Conservation (phyloP, 2,329 filamentous ascomycete genomes). For the Rutstroemia sydowiana region DNA sequence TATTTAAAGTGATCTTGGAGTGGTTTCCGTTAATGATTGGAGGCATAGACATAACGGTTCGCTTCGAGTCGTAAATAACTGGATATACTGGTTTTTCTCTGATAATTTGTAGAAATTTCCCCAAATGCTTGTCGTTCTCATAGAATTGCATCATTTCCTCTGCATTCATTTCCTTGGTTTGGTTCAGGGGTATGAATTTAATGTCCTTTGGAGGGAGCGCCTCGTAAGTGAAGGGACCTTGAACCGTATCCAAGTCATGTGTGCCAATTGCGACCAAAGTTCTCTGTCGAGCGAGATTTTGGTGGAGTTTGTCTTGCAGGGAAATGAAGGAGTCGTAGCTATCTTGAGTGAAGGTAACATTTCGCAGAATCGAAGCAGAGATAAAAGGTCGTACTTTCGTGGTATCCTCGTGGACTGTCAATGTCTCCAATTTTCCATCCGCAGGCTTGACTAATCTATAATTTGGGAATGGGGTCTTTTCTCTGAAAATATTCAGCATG, state of each 20-base stretch:
- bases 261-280: slow-evolving; percentile 96
- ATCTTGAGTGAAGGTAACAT: slow-evolving; percentile 84
- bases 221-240: slow-evolving; percentile 96
- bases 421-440: slow-evolving; percentile 66
- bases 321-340: slow-evolving; percentile 96
- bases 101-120: slow-evolving; percentile 89
- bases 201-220: slow-evolving; percentile 87
- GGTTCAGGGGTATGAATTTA: slow-evolving; percentile 84
- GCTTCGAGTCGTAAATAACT: slow-evolving; percentile 86
- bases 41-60: slow-evolving; percentile 82
- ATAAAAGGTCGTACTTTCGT: slow-evolving; percentile 77
- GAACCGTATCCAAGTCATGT: slow-evolving; percentile 86
- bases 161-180: slow-evolving; percentile 79
- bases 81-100: slow-evolving; percentile 90
- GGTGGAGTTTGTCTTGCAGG: slow-evolving; percentile 95
- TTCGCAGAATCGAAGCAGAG: slow-evolving; percentile 80
- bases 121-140: slow-evolving; percentile 87
- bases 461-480: slow-evolving; percentile 66
- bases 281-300: slow-evolving; percentile 86
- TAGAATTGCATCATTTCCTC: slow-evolving; percentile 92
- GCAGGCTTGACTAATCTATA: slow-evolving; percentile 69
- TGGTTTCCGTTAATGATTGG: slow-evolving; percentile 97
- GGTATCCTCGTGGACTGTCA: slow-evolving; percentile 72
- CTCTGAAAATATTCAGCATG: slow-evolving; percentile 92
- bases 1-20: slow-evolving; percentile 89